Base-by-base conservation (phyloP, 2,329 filamentous ascomycete species). In the Fonsecaea monophora region DNA sequence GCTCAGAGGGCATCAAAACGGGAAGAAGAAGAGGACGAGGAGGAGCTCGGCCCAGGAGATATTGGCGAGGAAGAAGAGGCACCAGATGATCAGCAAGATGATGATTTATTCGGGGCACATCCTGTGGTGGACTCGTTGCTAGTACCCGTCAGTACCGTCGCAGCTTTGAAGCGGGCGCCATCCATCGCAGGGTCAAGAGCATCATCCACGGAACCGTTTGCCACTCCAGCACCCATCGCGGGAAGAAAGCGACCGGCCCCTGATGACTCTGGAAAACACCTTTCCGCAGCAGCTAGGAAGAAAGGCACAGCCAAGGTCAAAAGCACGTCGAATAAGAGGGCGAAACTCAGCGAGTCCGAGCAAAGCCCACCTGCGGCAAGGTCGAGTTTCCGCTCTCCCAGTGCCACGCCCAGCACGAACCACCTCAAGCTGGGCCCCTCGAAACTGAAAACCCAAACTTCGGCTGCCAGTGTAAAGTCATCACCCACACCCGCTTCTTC, bases 371-470 rank as follows among this genome's bases (percentile, higher is more conserved):
- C 66, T 9, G 38, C 38, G 9, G 66, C 57, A 25, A 56, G 68
- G 38, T 70, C 67, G 30, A 60, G 60, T 18, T 65, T 67, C 18
- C 71, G 72, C n/a, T 73, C 72, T 15, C 72, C 72, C 30, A 72
- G 71, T 60, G 72, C 67, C 13, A 71, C 72, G 15, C 71, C 72
- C 6, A 60, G 60, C 34, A 66, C 70, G 12, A 71, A 58, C 15
- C 71, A 65, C 10, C 45, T 70, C 12, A 67, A 67, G 37, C 57
- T 65, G 6, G 35, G 62, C 10, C 69, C 68, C 50, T 74, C 73
- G n/a, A 74, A 73, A 1, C 94, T 94, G 78, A 72, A 70, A 64
- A 70, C 69, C 12, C 66, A 70, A 42, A 68, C 65, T 9, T 69
- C 65, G 38, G 60, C 70, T 18, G 68, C 62, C 25, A 69, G 70